These are phyloP conservation scores for Paramyrothecium roridum DNA, from an alignment of 2,329 filamentous ascomycete genomes.

Conservation along the genomic window DNA sequence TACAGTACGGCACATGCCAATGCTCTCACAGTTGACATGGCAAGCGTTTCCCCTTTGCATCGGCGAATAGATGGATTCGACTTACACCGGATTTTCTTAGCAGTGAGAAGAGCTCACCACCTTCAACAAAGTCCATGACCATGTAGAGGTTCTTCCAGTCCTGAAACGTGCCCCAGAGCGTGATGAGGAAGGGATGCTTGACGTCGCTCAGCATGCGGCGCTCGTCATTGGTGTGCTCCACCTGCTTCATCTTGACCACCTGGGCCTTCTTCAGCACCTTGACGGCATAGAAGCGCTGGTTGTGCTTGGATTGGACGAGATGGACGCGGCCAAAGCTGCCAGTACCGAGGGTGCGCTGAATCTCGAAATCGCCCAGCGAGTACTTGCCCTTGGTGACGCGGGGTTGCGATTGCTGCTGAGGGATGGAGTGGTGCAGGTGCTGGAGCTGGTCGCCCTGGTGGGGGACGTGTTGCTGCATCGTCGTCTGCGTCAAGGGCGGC, in stretches of 20 bases:
- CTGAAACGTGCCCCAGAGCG: conserved; percentile 97
- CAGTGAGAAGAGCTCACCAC: conserved; percentile 93
- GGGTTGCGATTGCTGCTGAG: conserved; percentile 27
- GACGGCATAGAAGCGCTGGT: conserved; percentile 95
- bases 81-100: conserved; percentile 86
- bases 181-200: conserved; percentile 97
- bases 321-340: conserved; percentile 97
- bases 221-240: conserved; percentile 99
- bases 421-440: conserved; percentile 28
- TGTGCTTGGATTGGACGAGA: conserved; percentile 95
- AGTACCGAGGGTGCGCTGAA: conserved; percentile 89
- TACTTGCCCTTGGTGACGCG: conserved; percentile 96
- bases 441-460: conserved; percentile 19
- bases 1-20: no score
- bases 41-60: no score
- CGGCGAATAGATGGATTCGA: conserved; percentile 8
- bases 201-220: conserved; percentile 92
- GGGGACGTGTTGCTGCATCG: conserved; percentile 22
- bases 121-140: conserved; percentile 99
- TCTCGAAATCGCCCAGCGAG: conserved; percentile 82
- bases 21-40: no score
- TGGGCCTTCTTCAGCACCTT: conserved; percentile 98
- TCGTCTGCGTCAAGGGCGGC: conserved; percentile 17
- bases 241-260: conserved; percentile 99
- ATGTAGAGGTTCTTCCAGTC: conserved; percentile 96